Conservation (phyloP, 75 land plant genomes). For the Cryptomeria japonica region DNA sequence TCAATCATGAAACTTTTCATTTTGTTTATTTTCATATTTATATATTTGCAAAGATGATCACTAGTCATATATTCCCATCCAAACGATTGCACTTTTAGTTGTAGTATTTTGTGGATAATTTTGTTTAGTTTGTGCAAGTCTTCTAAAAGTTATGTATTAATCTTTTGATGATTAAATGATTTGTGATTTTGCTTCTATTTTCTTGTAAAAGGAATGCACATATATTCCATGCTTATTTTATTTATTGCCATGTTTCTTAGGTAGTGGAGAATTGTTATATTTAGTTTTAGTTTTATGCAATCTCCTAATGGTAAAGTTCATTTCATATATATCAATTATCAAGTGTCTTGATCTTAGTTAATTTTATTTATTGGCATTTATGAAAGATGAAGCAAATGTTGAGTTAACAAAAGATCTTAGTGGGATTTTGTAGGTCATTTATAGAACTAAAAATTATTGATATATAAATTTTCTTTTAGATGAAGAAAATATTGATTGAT, state of each 20-base stretch:
- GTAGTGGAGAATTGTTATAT: background rate
- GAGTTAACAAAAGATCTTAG: conserved; percentile 38
- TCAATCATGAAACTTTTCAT: no score
- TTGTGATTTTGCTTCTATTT: background rate
- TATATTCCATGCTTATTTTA: background rate
- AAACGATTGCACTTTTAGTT: no score
- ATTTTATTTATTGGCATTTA: background rate
- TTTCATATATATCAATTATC: background rate
- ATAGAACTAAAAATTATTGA: conserved; percentile 56
- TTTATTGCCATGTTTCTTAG: background rate
- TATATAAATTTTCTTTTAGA: conserved; percentile 1
- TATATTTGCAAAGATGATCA: no score
- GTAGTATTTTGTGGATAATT: background rate
- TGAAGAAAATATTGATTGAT: background rate
- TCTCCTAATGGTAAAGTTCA: background rate
- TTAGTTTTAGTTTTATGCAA: background rate
- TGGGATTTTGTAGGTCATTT: conserved; percentile 51
- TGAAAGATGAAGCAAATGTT: conserved; percentile 29
- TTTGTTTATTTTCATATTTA: no score
- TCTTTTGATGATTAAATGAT: background rate
- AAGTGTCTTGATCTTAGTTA: background rate
- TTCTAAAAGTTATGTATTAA: background rate
- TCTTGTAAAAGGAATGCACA: background rate
- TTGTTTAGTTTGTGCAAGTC: background rate
- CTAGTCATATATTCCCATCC: no score